phyloP scores from a whole-genome alignment of 768 basidiomycete species.

The Clavulina sp. region DNA sequence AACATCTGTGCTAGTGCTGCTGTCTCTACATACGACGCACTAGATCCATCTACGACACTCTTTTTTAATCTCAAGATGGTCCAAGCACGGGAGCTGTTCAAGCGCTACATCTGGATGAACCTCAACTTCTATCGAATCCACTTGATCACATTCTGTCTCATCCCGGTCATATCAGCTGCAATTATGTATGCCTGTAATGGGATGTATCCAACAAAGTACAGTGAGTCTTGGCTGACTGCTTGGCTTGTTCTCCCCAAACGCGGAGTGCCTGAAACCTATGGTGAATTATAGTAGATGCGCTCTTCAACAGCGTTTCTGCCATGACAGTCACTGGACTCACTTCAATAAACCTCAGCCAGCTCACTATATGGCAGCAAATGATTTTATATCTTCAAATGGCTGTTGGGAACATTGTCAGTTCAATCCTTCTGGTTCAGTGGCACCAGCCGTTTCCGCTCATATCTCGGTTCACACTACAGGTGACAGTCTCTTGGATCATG shows the following conservation, averaged over 20 bases:
- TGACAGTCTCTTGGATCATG: slow-evolving; percentile 48
- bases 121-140: slow-evolving; percentile 36
- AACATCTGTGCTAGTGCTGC: too few species aligned
- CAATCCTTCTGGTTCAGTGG: slow-evolving; percentile 3
- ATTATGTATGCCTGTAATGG: slow-evolving; percentile 80
- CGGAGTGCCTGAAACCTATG: too few species aligned
- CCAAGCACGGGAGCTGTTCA: too few species aligned
- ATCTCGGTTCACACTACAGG: not conserved
- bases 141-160: slow-evolving; percentile 37
- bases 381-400: slow-evolving; percentile 56
- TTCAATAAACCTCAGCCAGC: slow-evolving; percentile 14
- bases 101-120: slow-evolving; percentile 12
- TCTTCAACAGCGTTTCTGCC: slow-evolving; percentile 62
- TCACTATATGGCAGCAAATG: slow-evolving; percentile 19
- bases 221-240: too few species aligned
- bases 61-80: too few species aligned
- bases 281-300: too few species aligned
- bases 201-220: slow-evolving; percentile 44
- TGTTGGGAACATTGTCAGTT: slow-evolving; percentile 50
- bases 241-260: too few species aligned
- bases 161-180: slow-evolving; percentile 59
- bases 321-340: slow-evolving; percentile 44
- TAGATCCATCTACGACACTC: too few species aligned
- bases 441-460: slow-evolving; percentile 3
- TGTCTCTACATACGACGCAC: too few species aligned